These are phyloP conservation scores for Trichoderma atroviride DNA, from an alignment of 2,329 filamentous ascomycete species.

Conservation along the genomic window DNA sequence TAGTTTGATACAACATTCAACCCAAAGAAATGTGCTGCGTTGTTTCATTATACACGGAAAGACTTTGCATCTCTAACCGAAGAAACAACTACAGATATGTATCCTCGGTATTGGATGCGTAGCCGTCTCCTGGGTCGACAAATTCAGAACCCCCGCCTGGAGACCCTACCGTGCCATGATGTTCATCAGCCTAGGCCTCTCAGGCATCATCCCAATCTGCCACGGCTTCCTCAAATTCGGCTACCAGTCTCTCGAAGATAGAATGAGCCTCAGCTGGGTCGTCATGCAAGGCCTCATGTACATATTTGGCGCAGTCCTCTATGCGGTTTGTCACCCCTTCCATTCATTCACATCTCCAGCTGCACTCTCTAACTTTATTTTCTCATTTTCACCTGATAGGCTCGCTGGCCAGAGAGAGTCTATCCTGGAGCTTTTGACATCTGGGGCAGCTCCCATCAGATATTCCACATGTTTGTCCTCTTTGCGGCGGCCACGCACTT, in stretches of 20 bases:
- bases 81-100: conserved; percentile 64
- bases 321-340: conserved; percentile 64
- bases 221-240: conserved; percentile 75
- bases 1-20: conserved; percentile 23
- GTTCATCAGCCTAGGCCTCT: conserved; percentile 86
- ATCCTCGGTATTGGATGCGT: conserved; percentile 76
- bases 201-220: conserved; percentile 78
- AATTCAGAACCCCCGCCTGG: conserved; percentile 81
- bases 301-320: conserved; percentile 81
- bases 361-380: background rate
- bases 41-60: background rate
- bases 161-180: conserved; percentile 83
- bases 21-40: background rate
- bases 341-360: background rate
- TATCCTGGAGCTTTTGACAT: conserved; percentile 83
- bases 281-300: conserved; percentile 81
- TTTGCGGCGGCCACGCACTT: conserved; percentile 81
- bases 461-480: conserved; percentile 90
- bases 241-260: conserved; percentile 62
- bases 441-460: conserved; percentile 90
- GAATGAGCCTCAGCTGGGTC: conserved; percentile 81
- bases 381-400: too few relatives aligned
- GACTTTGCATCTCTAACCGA: background rate
- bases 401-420: conserved; percentile 79
- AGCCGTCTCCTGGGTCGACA: conserved; percentile 75